Evolutionary conservation across 495 filamentous ascomycete species (phyloP).

Genomic region (Eremomyces bilateralis): DNA sequence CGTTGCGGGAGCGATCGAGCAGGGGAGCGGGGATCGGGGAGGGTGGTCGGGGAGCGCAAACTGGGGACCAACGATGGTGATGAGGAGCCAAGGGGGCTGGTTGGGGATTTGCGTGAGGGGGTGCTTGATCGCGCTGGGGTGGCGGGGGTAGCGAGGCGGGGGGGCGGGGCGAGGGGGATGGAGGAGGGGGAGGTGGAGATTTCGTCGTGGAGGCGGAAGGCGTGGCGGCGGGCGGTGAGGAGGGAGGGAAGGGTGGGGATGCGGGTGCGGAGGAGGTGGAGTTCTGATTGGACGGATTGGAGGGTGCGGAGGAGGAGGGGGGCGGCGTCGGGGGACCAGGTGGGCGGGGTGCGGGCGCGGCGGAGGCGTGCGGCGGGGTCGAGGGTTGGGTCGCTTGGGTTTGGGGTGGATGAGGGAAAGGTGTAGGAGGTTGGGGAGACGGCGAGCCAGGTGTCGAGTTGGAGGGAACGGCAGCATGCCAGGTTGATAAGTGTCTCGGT

Average conservation of each 20-base stretch:
- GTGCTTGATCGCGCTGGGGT: slow-evolving; percentile 7
- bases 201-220: slow-evolving; percentile 15
- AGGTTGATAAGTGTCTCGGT: slow-evolving; percentile 69
- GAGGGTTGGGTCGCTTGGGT: slow-evolving; percentile 6
- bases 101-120: no score
- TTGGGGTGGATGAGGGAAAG: slow-evolving; percentile 20
- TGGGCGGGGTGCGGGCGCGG: slow-evolving; percentile 11
- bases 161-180: slow-evolving; percentile 3
- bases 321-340: slow-evolving; percentile 9
- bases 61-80: no score
- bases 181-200: slow-evolving; percentile 9
- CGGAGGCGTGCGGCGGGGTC: slow-evolving; percentile 1
- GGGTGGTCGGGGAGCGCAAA: no score
- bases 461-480: slow-evolving; percentile 59
- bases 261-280: slow-evolving; percentile 11
- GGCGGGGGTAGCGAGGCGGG: slow-evolving; percentile 3
- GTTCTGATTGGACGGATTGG: slow-evolving; percentile 9
- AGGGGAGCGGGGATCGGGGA: no score
- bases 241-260: slow-evolving; percentile 18
- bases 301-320: slow-evolving; percentile 14
- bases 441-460: slow-evolving; percentile 76
- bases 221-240: slow-evolving; percentile 14
- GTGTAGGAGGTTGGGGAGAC: slow-evolving; percentile 42
- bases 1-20: no score
- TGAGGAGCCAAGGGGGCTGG: no score